These are phyloP conservation scores for Saccharum spontaneum DNA, from an alignment of 176 grass and related monocot species.

Conservation along the genomic window DNA sequence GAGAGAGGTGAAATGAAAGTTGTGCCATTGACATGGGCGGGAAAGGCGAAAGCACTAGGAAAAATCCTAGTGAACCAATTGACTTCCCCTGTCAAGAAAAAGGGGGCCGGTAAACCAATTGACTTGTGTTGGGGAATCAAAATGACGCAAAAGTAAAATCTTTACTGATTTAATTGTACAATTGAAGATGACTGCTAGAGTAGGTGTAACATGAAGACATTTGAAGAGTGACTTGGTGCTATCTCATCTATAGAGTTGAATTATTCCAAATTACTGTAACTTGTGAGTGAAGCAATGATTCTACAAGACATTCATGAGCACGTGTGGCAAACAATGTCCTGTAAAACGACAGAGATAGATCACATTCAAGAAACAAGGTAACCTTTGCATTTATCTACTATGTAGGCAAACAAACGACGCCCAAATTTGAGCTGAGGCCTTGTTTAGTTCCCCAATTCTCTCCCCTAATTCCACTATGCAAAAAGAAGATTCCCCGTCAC, in stretches of 20 bases:
- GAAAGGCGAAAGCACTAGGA: background rate
- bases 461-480: too few species aligned
- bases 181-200: background rate
- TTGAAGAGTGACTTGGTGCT: background rate
- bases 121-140: background rate
- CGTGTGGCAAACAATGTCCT: background rate
- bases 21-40: background rate
- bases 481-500: too few species aligned
- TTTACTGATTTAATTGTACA: background rate
- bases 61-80: background rate
- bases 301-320: background rate
- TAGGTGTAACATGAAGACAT: background rate
- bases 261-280: background rate
- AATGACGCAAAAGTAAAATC: background rate
- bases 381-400: background rate
- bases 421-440: background rate
- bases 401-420: background rate
- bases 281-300: background rate
- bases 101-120: background rate
- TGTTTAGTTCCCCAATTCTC: too few species aligned
- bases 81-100: background rate
- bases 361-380: background rate
- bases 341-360: background rate
- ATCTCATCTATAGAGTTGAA: background rate
- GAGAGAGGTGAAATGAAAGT: background rate